These are phyloP conservation scores for Cyberlindnera veronae DNA, from an alignment of 805 yeast species.

Conservation along the genomic window DNA sequence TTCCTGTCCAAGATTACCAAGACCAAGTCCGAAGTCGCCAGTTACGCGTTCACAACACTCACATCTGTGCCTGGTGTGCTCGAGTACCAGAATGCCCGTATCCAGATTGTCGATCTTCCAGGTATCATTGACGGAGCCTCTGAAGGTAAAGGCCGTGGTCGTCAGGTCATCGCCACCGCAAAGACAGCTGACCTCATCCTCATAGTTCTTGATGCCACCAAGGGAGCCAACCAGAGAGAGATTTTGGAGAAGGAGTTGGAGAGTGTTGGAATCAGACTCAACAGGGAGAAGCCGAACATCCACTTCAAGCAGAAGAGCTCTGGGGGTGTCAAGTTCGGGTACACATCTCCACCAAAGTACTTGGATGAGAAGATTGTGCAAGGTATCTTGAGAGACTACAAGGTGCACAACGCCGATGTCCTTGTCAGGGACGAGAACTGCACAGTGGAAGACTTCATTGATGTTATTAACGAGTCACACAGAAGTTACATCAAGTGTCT, in stretches of 20 bases:
- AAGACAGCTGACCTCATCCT: slow-evolving; percentile 89
- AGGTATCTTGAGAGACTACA: slow-evolving; percentile 78
- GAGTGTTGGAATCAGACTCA: slow-evolving; percentile 88
- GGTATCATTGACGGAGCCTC: slow-evolving; percentile 97
- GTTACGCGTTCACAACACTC: slow-evolving; percentile 91
- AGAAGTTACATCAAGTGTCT: slow-evolving; percentile 87
- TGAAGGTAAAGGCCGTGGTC: slow-evolving; percentile 96
- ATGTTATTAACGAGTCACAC: slow-evolving; percentile 82
- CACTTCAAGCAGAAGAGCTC: slow-evolving; percentile 74
- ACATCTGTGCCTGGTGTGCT: slow-evolving; percentile 96
- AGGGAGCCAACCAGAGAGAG: slow-evolving; percentile 83
- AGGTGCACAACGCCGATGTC: slow-evolving; percentile 91
- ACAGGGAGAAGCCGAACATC: slow-evolving; percentile 75
- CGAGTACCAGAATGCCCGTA: slow-evolving; percentile 94
- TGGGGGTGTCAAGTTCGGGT: slow-evolving; percentile 87
- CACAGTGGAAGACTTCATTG: slow-evolving; percentile 91
- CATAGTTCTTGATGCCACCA: slow-evolving; percentile 95
- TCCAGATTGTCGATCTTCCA: slow-evolving; percentile 95
- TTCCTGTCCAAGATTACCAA: slow-evolving; percentile 85
- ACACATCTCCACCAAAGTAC: slow-evolving; percentile 76
- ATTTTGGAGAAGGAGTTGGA: slow-evolving; percentile 88
- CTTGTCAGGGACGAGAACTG: slow-evolving; percentile 83
- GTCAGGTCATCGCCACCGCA: slow-evolving; percentile 95
- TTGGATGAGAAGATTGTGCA: slow-evolving; percentile 77
- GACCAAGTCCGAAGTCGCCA: slow-evolving; percentile 93